These are phyloP conservation scores for Articulospora tetracladia DNA, from an alignment of 495 filamentous ascomycete genomes.

Conservation along the genomic window DNA sequence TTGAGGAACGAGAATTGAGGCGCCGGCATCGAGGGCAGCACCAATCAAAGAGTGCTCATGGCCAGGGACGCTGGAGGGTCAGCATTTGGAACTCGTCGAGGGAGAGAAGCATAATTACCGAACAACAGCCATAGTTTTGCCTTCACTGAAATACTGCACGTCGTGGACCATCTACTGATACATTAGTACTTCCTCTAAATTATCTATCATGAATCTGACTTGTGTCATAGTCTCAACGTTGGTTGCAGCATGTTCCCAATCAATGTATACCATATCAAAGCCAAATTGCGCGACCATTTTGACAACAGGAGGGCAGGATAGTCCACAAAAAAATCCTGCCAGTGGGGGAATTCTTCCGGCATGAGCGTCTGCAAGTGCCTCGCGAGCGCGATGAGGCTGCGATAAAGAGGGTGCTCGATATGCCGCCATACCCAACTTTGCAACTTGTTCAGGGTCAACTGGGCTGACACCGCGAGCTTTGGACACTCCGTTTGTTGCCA, in stretches of 20 bases:
- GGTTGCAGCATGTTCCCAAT: conserved; percentile 42
- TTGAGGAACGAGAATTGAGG: conserved; percentile 40
- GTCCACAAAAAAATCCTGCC: conserved; percentile 34
- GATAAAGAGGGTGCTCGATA: conserved; percentile 38
- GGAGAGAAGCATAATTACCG: conserved; percentile 8
- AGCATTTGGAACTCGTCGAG: background rate
- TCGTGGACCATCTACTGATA: conserved; percentile 35
- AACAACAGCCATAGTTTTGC: conserved; percentile 37
- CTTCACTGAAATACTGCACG: conserved; percentile 36
- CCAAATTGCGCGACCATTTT: conserved; percentile 35
- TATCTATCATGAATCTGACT: conserved; percentile 5
- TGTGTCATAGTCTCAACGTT: conserved; percentile 42
- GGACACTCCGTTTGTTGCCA: conserved; percentile 1
- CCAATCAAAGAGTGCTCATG: conserved; percentile 45
- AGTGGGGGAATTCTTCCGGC: conserved; percentile 37
- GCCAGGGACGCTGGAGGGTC: conserved; percentile 32
- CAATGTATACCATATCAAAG: conserved; percentile 38
- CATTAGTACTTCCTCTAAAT: background rate
- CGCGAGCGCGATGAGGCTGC: conserved; percentile 39
- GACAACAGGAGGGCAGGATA: conserved; percentile 32
- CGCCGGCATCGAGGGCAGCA: conserved; percentile 44
- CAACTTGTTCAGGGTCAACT: conserved; percentile 6
- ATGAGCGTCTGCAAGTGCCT: conserved; percentile 41
- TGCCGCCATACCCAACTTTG: conserved; percentile 28
- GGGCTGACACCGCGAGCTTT: background rate